Conservation (phyloP, 1,284 basidiomycete genomes). For the Apiotrichum veenhuisii region DNA sequence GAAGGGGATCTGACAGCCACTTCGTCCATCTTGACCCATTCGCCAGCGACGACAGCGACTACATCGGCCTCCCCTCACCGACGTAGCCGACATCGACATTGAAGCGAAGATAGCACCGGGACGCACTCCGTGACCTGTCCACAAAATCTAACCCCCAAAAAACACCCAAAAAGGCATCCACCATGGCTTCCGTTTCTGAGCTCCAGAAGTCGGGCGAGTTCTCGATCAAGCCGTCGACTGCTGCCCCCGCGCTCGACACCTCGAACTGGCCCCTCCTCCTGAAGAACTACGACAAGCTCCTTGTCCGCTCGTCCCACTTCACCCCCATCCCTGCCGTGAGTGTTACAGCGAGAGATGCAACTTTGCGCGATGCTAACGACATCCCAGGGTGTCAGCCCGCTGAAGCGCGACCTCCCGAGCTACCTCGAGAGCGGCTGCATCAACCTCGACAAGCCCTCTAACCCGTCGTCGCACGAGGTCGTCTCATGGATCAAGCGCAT, state of each 20-base stretch:
- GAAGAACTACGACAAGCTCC: conserved; percentile 90
- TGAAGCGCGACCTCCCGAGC: conserved; percentile 84
- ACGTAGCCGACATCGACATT: neutral
- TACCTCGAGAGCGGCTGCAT: conserved; percentile 99
- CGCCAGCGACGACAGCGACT: neutral
- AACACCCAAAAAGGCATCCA: neutral
- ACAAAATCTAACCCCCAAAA: neutral
- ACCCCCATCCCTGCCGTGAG: conserved; percentile 76
- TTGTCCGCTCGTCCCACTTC: conserved; percentile 93
- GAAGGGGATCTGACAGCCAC: too few species aligned
- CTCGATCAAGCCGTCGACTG: conserved; percentile 72
- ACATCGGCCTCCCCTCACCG: neutral
- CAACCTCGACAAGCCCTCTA: conserved; percentile 99
- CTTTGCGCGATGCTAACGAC: neutral
- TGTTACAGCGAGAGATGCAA: neutral
- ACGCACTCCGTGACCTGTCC: neutral
- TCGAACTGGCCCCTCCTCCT: conserved; percentile 96
- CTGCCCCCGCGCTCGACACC: conserved; percentile 77
- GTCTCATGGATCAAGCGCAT: conserved; percentile 98
- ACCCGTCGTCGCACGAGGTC: conserved; percentile 99
- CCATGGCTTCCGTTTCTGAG: conserved; percentile 38
- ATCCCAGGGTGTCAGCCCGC: conserved; percentile 63
- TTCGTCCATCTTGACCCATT: too few species aligned
- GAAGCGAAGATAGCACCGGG: neutral
- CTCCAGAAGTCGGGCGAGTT: conserved; percentile 61